Conservation (phyloP, 2,329 filamentous ascomycete genomes). For the Trichoderma pleuroti region DNA sequence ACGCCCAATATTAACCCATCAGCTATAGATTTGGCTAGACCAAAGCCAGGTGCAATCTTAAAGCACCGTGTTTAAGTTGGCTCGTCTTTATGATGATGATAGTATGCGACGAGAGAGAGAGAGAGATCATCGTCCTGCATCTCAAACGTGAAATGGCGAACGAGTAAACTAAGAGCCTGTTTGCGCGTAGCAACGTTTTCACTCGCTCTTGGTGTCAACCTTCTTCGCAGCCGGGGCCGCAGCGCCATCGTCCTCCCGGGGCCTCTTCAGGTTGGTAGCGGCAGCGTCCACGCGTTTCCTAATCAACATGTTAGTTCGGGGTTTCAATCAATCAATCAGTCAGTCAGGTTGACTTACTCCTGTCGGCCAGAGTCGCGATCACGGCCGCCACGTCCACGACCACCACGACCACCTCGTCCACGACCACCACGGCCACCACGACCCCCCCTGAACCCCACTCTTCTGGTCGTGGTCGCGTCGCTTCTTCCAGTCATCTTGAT, state of each 20-base stretch:
- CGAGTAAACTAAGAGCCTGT: neutral
- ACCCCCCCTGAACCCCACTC: slow-evolving; percentile 51
- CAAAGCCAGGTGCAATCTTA: neutral
- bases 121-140: neutral
- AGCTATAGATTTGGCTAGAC: neutral
- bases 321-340: neutral
- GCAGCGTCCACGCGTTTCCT: slow-evolving; percentile 17
- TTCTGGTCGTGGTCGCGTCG: slow-evolving; percentile 60
- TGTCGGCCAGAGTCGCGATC: slow-evolving; percentile 24
- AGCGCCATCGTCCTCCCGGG: slow-evolving; percentile 49
- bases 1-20: neutral
- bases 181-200: slow-evolving; percentile 16
- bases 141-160: neutral
- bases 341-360: slow-evolving; percentile 24
- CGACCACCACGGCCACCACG: slow-evolving; percentile 44
- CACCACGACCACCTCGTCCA: slow-evolving; percentile 42
- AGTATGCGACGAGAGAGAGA: neutral
- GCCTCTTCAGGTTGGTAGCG: slow-evolving; percentile 49
- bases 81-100: slow-evolving; percentile 3
- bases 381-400: slow-evolving; percentile 42
- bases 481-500: slow-evolving; percentile 61
- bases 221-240: slow-evolving; percentile 57
- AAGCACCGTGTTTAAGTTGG: neutral
- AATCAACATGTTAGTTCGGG: neutral
- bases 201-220: slow-evolving; percentile 51